These are phyloP conservation scores for Prinsepia uniflora DNA, from an alignment of 306 rosid genomes.

Conservation along the genomic window DNA sequence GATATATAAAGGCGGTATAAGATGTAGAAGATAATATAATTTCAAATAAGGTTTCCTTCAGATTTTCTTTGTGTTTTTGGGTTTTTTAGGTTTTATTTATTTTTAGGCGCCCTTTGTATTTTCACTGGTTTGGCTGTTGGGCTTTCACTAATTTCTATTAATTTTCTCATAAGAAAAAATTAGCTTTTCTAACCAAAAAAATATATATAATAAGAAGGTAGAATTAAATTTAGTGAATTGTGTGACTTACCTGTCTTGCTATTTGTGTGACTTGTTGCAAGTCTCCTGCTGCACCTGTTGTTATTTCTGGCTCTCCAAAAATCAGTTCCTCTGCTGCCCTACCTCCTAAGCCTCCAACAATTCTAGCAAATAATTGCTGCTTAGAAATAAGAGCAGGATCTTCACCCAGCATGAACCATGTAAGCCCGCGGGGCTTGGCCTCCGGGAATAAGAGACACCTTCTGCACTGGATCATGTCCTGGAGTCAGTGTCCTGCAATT, in stretches of 20 bases:
- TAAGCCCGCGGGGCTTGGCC: conserved; percentile 67
- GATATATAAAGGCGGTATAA: too few relatives aligned
- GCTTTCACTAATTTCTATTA: too few relatives aligned
- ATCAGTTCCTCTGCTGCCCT: conserved; percentile 77
- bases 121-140: too few relatives aligned
- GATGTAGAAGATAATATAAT: too few relatives aligned
- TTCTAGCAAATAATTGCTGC: conserved; percentile 69
- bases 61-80: too few relatives aligned
- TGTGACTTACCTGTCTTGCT: conserved; percentile 49
- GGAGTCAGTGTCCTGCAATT: conserved; percentile 50
- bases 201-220: too few relatives aligned
- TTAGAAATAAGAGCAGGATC: conserved; percentile 60
- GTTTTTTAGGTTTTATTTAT: too few relatives aligned
- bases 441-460: conserved; percentile 63
- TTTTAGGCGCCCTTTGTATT: too few relatives aligned
- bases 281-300: conserved; percentile 79
- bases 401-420: conserved; percentile 73
- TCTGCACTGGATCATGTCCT: conserved; percentile 76
- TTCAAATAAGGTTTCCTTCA: too few relatives aligned
- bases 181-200: too few relatives aligned
- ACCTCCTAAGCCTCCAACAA: conserved; percentile 71
- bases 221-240: not conserved
- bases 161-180: too few relatives aligned
- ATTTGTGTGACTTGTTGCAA: conserved; percentile 62
- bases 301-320: conserved; percentile 70